Evolutionary conservation across 176 grass and related monocot genomes (phyloP).

Genomic region (Tillandsia fasciculata): DNA sequence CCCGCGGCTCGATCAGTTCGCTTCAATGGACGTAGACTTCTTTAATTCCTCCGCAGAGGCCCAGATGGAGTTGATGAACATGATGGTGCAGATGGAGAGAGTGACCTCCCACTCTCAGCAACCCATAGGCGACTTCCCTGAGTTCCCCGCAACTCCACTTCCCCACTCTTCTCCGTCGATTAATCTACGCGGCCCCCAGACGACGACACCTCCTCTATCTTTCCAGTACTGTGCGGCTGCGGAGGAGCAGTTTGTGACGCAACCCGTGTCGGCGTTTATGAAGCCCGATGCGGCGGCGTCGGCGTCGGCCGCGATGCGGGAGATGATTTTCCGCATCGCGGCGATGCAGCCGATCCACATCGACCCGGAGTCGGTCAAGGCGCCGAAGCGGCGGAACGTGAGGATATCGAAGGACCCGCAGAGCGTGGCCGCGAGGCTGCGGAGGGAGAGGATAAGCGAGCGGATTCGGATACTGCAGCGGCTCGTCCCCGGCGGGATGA

Average conservation of each 20-base stretch:
- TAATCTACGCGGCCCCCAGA: no score
- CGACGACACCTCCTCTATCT: no score
- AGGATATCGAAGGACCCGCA: constrained; percentile 59
- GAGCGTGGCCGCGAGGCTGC: constrained; percentile 54
- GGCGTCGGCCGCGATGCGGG: constrained; percentile 47
- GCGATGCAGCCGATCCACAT: constrained; percentile 64
- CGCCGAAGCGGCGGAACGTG: constrained; percentile 14
- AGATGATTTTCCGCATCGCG: constrained; percentile 70
- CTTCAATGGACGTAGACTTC: constrained; percentile 8
- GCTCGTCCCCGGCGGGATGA: constrained; percentile 66
- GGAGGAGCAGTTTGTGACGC: no score
- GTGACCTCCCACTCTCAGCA: background rate
- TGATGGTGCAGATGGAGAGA: constrained; percentile 3
- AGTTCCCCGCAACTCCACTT: no score
- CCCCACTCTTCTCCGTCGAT: no score
- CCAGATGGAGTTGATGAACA: constrained; percentile 14
- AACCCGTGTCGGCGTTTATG: background rate
- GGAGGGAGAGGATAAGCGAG: constrained; percentile 57
- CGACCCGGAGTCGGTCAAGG: constrained; percentile 13
- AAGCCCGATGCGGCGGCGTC: background rate
- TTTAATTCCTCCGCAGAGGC: constrained; percentile 10
- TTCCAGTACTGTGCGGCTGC: no score
- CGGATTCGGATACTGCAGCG: constrained; percentile 55
- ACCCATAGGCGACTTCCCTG: no score
- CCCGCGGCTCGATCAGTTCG: background rate